Evolutionary conservation across 2,329 filamentous ascomycete species (phyloP).

Genomic region (Stagonosporopsis tanaceti): DNA sequence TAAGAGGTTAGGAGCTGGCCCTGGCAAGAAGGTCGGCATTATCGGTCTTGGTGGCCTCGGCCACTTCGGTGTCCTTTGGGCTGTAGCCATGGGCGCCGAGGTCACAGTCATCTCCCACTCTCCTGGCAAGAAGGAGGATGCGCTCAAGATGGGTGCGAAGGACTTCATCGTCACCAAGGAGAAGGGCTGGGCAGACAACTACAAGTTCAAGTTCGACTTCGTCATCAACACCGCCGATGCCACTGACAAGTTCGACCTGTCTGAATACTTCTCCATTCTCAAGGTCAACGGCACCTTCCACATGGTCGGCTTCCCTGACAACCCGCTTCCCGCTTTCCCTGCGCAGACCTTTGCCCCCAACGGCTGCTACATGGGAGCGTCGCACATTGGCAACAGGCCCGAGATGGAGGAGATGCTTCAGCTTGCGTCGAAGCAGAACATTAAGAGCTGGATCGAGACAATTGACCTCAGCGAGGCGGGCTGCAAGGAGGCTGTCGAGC

Average conservation of each 20-base stretch:
- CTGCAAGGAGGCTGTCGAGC: constrained; percentile 73
- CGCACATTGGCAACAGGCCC: constrained; percentile 59
- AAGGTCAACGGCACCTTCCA: constrained; percentile 85
- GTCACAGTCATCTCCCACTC: constrained; percentile 69
- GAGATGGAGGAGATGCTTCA: constrained; percentile 62
- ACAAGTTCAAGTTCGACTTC: constrained; percentile 72
- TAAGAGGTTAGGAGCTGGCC: constrained; percentile 75
- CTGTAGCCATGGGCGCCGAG: constrained; percentile 65
- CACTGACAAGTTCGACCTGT: constrained; percentile 72
- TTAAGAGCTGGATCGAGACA: constrained; percentile 66
- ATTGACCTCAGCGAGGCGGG: constrained; percentile 76
- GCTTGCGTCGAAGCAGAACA: constrained; percentile 59
- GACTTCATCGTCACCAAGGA: constrained; percentile 66
- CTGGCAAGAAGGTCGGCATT: constrained; percentile 80
- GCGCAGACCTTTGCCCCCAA: constrained; percentile 79
- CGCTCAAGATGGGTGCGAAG: constrained; percentile 66
- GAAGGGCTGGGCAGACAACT: constrained; percentile 65
- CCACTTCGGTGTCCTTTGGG: constrained; percentile 60
- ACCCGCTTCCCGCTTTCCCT: constrained; percentile 73
- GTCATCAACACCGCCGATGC: constrained; percentile 78
- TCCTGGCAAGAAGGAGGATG: constrained; percentile 67
- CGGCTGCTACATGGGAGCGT: constrained; percentile 65
- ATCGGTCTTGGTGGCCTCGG: constrained; percentile 69
- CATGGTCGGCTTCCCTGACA: constrained; percentile 80
- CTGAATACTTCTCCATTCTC: constrained; percentile 77